Evolutionary conservation across 2,329 filamentous ascomycete species (phyloP).

Genomic region (Harringtonia lauricola): DNA sequence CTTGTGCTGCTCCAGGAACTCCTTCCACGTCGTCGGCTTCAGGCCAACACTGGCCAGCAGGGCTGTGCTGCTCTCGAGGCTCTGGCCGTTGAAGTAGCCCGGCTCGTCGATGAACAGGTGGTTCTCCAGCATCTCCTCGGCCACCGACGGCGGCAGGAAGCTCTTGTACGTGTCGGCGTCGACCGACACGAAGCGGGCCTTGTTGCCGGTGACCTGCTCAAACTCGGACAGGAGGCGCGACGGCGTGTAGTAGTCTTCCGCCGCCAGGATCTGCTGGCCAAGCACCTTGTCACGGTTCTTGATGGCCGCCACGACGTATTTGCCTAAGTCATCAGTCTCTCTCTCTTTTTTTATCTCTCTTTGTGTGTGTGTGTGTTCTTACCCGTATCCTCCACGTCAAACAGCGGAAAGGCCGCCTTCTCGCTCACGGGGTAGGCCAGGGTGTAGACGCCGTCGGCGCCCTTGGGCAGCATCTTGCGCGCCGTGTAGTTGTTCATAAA

Average conservation of each 20-base stretch:
- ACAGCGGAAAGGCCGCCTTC: slow-evolving; percentile 21
- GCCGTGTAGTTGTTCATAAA: slow-evolving; percentile 44
- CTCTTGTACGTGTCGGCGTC: slow-evolving; percentile 26
- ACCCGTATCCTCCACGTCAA: slow-evolving; percentile 25
- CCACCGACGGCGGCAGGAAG: slow-evolving; percentile 23
- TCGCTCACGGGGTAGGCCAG: slow-evolving; percentile 20
- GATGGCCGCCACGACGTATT: slow-evolving; percentile 25
- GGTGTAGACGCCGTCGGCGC: slow-evolving; percentile 20
- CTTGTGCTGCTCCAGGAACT: slow-evolving; percentile 20
- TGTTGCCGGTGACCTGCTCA: slow-evolving; percentile 24
- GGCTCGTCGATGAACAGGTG: slow-evolving; percentile 37
- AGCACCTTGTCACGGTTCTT: slow-evolving; percentile 24
- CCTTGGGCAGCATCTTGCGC: slow-evolving; percentile 16
- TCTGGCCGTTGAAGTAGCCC: slow-evolving; percentile 39
- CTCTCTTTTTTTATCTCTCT: too few relatives aligned
- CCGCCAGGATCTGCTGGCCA: slow-evolving; percentile 30
- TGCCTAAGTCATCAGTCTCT: background rate
- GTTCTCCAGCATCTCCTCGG: slow-evolving; percentile 41
- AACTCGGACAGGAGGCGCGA: slow-evolving; percentile 28
- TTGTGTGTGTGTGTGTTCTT: too few relatives aligned
- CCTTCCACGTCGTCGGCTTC: slow-evolving; percentile 29
- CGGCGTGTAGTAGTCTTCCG: slow-evolving; percentile 28
- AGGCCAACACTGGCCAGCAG: slow-evolving; percentile 27
- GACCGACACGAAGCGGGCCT: slow-evolving; percentile 22
- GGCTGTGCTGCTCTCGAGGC: slow-evolving; percentile 25